Percentiles rank a stretch among this genome's conserved stretches.
These are phyloP conservation scores for Tremella fuciformis DNA, from an alignment of 768 basidiomycete genomes.

Conservation along the genomic window DNA sequence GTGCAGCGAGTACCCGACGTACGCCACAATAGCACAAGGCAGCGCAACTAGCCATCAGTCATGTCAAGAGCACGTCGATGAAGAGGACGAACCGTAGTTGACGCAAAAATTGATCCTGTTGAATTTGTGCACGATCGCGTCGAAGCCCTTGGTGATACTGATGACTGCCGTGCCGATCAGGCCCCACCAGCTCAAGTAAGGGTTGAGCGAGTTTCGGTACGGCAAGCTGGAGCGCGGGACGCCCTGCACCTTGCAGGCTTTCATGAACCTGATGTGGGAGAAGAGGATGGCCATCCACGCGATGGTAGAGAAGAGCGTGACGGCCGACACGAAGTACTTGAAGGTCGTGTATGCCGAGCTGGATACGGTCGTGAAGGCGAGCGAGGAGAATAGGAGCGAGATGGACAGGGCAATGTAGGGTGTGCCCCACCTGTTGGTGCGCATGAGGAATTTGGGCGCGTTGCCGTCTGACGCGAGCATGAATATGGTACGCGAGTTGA, in stretches of 20 bases:
- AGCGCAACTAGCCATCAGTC: constrained; percentile 2
- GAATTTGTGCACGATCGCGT: constrained; percentile 1
- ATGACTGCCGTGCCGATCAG: constrained; percentile 15
- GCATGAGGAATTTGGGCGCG: constrained; percentile 55
- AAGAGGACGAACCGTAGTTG: constrained; percentile 6
- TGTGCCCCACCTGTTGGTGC: constrained; percentile 49
- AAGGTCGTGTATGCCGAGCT: constrained; percentile 17
- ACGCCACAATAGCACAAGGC: constrained; percentile 9
- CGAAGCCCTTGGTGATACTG: constrained; percentile 9
- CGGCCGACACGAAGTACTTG: constrained; percentile 28
- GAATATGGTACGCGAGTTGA: constrained; percentile 35
- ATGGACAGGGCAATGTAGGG: constrained; percentile 7
- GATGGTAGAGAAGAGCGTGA: constrained; percentile 23
- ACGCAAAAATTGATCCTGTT: constrained; percentile 10
- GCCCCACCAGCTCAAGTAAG: constrained; percentile 11
- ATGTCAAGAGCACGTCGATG: background rate
- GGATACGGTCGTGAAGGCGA: constrained; percentile 14
- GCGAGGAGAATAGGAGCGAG: constrained; percentile 12
- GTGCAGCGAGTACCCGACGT: constrained; percentile 13
- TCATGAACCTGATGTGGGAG: constrained; percentile 11
- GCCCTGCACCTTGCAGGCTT: constrained; percentile 12
- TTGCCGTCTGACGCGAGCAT: constrained; percentile 47
- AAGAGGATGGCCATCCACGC: constrained; percentile 17
- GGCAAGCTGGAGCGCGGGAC: constrained; percentile 2
- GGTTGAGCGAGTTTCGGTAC: constrained; percentile 6